Evolutionary conservation across 1,284 basidiomycete species (phyloP).

Genomic region (Pascua guehoae): DNA sequence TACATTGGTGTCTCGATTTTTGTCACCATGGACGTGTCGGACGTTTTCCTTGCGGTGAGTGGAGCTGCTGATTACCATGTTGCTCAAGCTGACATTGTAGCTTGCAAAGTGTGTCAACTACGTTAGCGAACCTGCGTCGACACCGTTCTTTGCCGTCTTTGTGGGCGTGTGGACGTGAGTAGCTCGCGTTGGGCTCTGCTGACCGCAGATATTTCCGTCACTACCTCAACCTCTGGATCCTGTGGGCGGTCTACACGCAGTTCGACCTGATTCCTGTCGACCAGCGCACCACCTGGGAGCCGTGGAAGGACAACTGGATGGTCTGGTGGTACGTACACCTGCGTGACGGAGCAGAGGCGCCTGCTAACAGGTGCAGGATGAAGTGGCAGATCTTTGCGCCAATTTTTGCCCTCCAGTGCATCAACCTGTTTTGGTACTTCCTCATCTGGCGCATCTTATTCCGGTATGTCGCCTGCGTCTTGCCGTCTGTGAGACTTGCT

Average conservation of each 20-base stretch:
- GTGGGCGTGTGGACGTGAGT: slow-evolving; percentile 75
- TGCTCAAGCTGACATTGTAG: slow-evolving; percentile 47
- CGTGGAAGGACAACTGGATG: slow-evolving; percentile 66
- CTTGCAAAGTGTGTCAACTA: slow-evolving; percentile 85
- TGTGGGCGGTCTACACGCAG: slow-evolving; percentile 81
- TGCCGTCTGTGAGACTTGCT: background rate
- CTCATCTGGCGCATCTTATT: slow-evolving; percentile 68
- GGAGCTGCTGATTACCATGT: background rate
- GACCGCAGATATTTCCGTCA: slow-evolving; percentile 83
- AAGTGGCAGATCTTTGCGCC: slow-evolving; percentile 74
- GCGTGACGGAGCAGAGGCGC: background rate
- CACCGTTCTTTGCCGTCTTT: slow-evolving; percentile 65
- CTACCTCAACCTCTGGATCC: slow-evolving; percentile 81
- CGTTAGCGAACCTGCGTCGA: slow-evolving; percentile 65
- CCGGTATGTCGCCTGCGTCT: slow-evolving; percentile 48
- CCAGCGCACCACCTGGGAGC: slow-evolving; percentile 54
- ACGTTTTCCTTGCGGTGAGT: slow-evolving; percentile 78
- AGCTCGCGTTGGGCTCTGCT: background rate
- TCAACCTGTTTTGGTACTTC: slow-evolving; percentile 90
- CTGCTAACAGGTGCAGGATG: slow-evolving; percentile 54
- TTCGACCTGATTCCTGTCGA: slow-evolving; percentile 64
- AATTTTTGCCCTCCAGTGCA: slow-evolving; percentile 67
- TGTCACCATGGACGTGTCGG: slow-evolving; percentile 95
- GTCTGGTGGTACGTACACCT: slow-evolving; percentile 54
- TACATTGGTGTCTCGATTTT: slow-evolving; percentile 89